phyloP scores from a whole-genome alignment of 2,329 filamentous ascomycete species.

The Sphaerulina vaccinii region DNA sequence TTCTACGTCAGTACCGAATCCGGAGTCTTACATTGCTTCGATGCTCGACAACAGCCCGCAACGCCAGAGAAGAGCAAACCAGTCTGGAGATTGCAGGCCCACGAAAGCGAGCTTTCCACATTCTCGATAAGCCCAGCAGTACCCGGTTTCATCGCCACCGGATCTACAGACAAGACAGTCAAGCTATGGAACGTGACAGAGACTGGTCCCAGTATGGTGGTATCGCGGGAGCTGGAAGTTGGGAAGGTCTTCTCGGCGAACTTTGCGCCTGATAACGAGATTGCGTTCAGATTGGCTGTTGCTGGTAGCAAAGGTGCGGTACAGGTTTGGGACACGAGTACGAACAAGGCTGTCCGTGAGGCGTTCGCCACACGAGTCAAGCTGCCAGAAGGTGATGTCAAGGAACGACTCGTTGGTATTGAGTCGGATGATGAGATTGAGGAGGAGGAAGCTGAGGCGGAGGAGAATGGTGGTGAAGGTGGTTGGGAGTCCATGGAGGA shows the following conservation, averaged over 20 bases:
- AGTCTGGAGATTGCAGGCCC: conserved; percentile 91
- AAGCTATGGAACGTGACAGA: conserved; percentile 86
- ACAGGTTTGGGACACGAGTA: conserved; percentile 95
- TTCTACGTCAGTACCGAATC: conserved; percentile 93
- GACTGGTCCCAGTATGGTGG: conserved; percentile 82
- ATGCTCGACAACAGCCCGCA: conserved; percentile 72
- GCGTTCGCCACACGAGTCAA: conserved; percentile 74
- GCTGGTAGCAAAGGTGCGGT: conserved; percentile 91
- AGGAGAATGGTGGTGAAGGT: conserved; percentile 39
- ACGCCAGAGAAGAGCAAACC: conserved; percentile 75
- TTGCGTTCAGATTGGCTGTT: conserved; percentile 87
- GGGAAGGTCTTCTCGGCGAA: conserved; percentile 89
- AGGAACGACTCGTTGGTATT: conserved; percentile 76
- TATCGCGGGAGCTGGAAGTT: conserved; percentile 86
- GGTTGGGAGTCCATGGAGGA: conserved; percentile 42
- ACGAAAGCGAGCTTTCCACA: conserved; percentile 85
- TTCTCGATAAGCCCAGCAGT: conserved; percentile 90
- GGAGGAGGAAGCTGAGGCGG: conserved; percentile 58
- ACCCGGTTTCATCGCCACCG: conserved; percentile 89
- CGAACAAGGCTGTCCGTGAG: conserved; percentile 80
- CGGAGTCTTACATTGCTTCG: conserved; percentile 89
- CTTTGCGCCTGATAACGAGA: conserved; percentile 86
- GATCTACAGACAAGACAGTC: conserved; percentile 89
- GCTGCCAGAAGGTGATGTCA: conserved; percentile 59
- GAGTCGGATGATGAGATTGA: conserved; percentile 64